Base-by-base conservation (phyloP, 495 filamentous ascomycete genomes). In the Geoglossum glabrum region DNA sequence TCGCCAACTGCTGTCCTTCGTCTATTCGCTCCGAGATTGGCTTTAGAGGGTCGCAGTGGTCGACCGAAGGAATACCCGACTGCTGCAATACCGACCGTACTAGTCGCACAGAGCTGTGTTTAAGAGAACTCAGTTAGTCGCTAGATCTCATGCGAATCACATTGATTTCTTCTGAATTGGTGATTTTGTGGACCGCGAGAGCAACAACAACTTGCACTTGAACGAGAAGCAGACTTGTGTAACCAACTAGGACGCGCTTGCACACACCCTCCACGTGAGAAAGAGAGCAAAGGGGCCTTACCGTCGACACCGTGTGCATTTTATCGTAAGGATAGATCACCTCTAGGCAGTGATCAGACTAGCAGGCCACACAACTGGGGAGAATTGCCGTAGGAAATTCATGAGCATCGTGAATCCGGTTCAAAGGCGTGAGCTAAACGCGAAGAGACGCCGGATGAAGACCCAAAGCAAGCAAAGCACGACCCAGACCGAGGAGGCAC, bases 31-130 rank as follows among this genome's bases (percentile, higher is more conserved):
- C 38, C 23, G 23, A 27, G 5, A 10, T 33, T 45, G 11, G 54
- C 26, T 26, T 56, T 56, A 15, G 33, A 38, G 13, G 31, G 17
- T 57, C 68, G 69, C 62, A 78, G 74, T 33, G 73, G 74, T 64
- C 76, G 77, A 67, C 79, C 82, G 62, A 85, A 72, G 59, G 81
- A 76, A 60, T 80, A 73, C 57, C 82, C 82, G 46, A 79, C 74
- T 49, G 80, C 74, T 61, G 82, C 81, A 60, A 82, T 76, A 67
- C 78, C 80, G 67, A 84, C 73, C 57, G 82, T 84, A 73, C 80
- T 79, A 63, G 80, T 70, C 62, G 82, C 82, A 81, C 82, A 85
- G 40, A 85, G 75, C 82, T 85, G 65, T 65, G 46, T 52, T 31
- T 7, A 30, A 2, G 19, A 19, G 17, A 52, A 28, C 11, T 30